Conservation (phyloP, 1,139 yeast genomes). For the Waltiozyma sp. region DNA sequence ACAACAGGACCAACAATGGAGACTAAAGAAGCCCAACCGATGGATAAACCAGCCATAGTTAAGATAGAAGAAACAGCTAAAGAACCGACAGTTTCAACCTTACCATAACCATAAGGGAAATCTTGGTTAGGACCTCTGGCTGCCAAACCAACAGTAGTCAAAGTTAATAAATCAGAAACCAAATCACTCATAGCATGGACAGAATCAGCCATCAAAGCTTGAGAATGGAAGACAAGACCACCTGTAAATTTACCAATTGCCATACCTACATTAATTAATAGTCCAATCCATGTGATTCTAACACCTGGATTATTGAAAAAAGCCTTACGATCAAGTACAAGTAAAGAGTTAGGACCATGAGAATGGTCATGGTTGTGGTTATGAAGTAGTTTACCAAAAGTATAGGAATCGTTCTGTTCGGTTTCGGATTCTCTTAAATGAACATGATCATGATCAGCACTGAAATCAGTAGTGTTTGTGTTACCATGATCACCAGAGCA, state of each 20-base stretch:
- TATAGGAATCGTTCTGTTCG: conserved; percentile 24
- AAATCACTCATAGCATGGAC: conserved; percentile 85
- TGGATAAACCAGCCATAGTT: conserved; percentile 78
- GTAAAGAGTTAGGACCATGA: conserved; percentile 26
- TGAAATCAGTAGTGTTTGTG: conserved; percentile 7
- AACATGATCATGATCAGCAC: conserved; percentile 25
- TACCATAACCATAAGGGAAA: conserved; percentile 88
- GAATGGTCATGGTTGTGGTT: conserved; percentile 24
- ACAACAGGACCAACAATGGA: conserved; percentile 59
- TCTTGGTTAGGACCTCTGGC: conserved; percentile 47
- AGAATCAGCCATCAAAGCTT: conserved; percentile 88
- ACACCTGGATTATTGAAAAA: conserved; percentile 69
- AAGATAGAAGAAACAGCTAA: conserved; percentile 75
- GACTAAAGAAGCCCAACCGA: conserved; percentile 78
- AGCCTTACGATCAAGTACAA: conserved; percentile 27
- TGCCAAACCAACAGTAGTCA: conserved; percentile 80
- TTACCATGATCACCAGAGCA: conserved; percentile 17
- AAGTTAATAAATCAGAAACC: conserved; percentile 78
- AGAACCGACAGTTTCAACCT: conserved; percentile 86
- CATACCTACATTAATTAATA: conserved; percentile 72
- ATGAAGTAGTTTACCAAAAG: conserved; percentile 19
- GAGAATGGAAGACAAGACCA: conserved; percentile 88
- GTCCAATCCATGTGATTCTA: conserved; percentile 86
- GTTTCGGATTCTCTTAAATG: conserved; percentile 29
- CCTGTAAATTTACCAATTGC: conserved; percentile 82